Percentiles rank a stretch among this genome's conserved stretches.
phyloP scores from a whole-genome alignment of 768 basidiomycete species.

The Coprinopsis marcescibilis region DNA sequence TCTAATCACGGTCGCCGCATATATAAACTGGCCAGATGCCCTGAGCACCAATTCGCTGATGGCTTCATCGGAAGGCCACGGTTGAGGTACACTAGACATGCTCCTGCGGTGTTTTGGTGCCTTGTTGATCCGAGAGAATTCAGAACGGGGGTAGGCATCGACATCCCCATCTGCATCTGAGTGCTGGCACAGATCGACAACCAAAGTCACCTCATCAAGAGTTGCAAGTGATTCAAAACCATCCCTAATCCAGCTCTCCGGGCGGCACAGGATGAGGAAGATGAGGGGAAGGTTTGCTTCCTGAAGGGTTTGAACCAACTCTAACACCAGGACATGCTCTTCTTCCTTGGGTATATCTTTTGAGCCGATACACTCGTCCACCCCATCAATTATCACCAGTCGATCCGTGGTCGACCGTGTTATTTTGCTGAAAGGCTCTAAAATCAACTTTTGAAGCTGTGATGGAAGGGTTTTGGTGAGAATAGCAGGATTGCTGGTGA shows the following conservation, averaged over 20 bases:
- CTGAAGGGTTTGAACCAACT: neutral
- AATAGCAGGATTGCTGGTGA: slow-evolving; percentile 1
- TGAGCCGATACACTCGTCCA: slow-evolving; percentile 8
- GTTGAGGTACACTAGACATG: neutral
- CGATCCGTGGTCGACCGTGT: neutral
- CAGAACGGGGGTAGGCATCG: neutral
- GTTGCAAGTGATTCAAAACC: neutral
- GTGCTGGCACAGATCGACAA: neutral
- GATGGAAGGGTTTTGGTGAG: neutral
- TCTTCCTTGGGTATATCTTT: neutral
- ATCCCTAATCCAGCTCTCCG: too few relatives aligned
- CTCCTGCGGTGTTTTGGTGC: neutral
- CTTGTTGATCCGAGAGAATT: neutral
- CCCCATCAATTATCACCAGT: slow-evolving; percentile 8
- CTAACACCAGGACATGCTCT: neutral
- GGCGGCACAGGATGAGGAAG: slow-evolving; percentile 5
- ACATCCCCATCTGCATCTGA: neutral
- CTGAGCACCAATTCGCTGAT: neutral
- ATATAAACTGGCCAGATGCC: slow-evolving; percentile 3
- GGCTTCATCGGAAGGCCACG: slow-evolving; percentile 4
- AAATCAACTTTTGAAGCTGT: slow-evolving; percentile 7
- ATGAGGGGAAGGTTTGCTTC: neutral
- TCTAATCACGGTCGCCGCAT: slow-evolving; percentile 1
- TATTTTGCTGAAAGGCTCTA: slow-evolving; percentile 3
- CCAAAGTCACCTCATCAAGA: neutral